Evolutionary conservation across 2,329 filamentous ascomycete genomes (phyloP).

Genomic region (Xylogone sp.): DNA sequence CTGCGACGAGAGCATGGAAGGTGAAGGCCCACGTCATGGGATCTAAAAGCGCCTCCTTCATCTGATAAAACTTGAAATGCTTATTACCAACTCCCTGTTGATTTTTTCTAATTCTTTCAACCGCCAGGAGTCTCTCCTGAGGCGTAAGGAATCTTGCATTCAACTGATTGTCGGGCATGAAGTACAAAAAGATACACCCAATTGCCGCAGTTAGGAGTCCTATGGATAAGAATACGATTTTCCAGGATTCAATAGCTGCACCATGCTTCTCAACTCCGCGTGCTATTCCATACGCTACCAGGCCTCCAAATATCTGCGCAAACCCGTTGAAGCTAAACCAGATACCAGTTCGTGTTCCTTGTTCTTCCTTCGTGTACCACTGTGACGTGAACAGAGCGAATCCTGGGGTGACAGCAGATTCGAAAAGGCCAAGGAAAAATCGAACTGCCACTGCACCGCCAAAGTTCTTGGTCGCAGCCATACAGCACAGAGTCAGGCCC

Average conservation of each 20-base stretch:
- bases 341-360: constrained; percentile 57
- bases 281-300: constrained; percentile 61
- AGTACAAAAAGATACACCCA: constrained; percentile 37
- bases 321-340: constrained; percentile 69
- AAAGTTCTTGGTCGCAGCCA: constrained; percentile 59
- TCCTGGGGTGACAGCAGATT: constrained; percentile 64
- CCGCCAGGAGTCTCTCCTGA: constrained; percentile 39
- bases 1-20: constrained; percentile 44
- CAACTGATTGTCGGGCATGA: constrained; percentile 39
- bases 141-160: constrained; percentile 41
- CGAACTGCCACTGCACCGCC: constrained; percentile 59
- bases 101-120: constrained; percentile 47
- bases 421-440: constrained; percentile 65
- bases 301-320: constrained; percentile 59
- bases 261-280: constrained; percentile 48
- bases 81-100: constrained; percentile 54
- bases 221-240: constrained; percentile 49
- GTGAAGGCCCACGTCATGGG: constrained; percentile 34
- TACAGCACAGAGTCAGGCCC: constrained; percentile 57
- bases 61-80: constrained; percentile 48
- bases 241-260: constrained; percentile 55
- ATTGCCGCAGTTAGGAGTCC: constrained; percentile 41
- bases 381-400: constrained; percentile 66
- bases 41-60: constrained; percentile 41
- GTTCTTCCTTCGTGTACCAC: constrained; percentile 70